Evolutionary conservation across 2,329 filamentous ascomycete genomes (phyloP).

Genomic region (Triangularia setosa): DNA sequence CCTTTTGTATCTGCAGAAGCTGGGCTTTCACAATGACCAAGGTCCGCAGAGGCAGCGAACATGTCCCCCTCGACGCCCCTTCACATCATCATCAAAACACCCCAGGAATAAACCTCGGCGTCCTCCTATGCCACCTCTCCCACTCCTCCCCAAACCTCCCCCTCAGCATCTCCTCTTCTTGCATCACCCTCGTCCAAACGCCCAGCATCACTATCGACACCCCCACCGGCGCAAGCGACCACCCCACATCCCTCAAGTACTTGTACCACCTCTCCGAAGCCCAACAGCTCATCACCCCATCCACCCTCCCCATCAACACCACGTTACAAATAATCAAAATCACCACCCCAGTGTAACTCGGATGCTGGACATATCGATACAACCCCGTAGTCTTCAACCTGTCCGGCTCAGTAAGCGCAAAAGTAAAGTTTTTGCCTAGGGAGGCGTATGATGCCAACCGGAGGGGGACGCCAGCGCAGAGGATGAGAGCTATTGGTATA

Average conservation of each 20-base stretch:
- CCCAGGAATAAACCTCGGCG: conserved; percentile 46
- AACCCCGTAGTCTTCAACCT: conserved; percentile 43
- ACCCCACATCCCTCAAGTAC: conserved; percentile 5
- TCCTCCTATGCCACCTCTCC: conserved; percentile 45
- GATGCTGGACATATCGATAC: conserved; percentile 49
- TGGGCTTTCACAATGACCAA: too few species aligned
- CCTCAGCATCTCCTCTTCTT: conserved; percentile 50
- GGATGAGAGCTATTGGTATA: conserved; percentile 33
- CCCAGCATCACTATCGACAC: conserved; percentile 22
- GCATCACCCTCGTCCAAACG: conserved; percentile 36
- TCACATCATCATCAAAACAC: conserved; percentile 30
- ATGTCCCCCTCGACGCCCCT: too few species aligned
- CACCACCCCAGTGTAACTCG: conserved; percentile 45
- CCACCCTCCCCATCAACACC: conserved; percentile 34
- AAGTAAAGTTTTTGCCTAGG: conserved; percentile 52
- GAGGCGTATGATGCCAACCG: conserved; percentile 18
- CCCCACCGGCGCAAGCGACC: conserved; percentile 13
- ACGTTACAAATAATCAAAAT: conserved; percentile 33
- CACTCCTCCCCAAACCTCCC: conserved; percentile 45
- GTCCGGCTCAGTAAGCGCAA: conserved; percentile 45
- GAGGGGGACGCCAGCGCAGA: conserved; percentile 31
- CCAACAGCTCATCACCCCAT: conserved; percentile 40
- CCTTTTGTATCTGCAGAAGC: too few species aligned
- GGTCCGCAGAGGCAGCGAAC: too few species aligned
- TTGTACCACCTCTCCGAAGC: conserved; percentile 24